Evolutionary conservation across 768 basidiomycete species (phyloP).

Genomic region (Grammothele lineata): DNA sequence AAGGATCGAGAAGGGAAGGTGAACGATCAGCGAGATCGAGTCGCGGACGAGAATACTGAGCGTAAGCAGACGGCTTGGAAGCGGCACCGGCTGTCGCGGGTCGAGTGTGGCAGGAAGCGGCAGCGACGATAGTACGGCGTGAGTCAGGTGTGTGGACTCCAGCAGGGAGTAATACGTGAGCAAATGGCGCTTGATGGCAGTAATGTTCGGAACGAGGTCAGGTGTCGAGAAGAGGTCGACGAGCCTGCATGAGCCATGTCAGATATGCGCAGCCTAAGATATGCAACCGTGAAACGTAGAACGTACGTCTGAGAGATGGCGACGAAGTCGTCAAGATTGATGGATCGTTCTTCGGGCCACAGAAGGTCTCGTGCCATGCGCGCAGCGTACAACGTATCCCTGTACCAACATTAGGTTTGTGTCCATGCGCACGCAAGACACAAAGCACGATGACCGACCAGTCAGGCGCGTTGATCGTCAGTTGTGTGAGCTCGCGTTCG

Average conservation of each 20-base stretch:
- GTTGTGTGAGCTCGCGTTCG: conserved; percentile 62
- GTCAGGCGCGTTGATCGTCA: conserved; percentile 90
- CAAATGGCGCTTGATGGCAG: conserved; percentile 60
- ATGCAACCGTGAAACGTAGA: neutral
- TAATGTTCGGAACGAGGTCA: conserved; percentile 56
- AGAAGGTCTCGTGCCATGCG: conserved; percentile 91
- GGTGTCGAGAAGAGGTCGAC: conserved; percentile 83
- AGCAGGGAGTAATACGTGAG: conserved; percentile 88
- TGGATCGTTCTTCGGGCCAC: conserved; percentile 79
- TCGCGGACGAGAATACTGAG: conserved; percentile 76
- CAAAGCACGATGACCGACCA: conserved; percentile 53
- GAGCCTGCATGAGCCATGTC: conserved; percentile 44
- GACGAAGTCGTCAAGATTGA: conserved; percentile 80
- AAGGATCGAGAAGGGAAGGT: conserved; percentile 85
- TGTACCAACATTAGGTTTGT: conserved; percentile 30
- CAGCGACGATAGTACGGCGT: conserved; percentile 78
- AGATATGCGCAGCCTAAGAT: conserved; percentile 2
- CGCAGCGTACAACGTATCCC: conserved; percentile 88
- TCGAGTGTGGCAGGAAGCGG: conserved; percentile 84
- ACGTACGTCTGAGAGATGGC: conserved; percentile 87
- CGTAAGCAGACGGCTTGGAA: conserved; percentile 82
- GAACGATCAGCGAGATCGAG: conserved; percentile 61
- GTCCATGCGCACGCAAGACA: too few relatives aligned
- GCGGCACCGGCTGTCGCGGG: conserved; percentile 62
- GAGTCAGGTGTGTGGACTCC: conserved; percentile 75